These are phyloP conservation scores for Sisymbrium irio DNA, from an alignment of 345 rosid species.

Conservation along the genomic window DNA sequence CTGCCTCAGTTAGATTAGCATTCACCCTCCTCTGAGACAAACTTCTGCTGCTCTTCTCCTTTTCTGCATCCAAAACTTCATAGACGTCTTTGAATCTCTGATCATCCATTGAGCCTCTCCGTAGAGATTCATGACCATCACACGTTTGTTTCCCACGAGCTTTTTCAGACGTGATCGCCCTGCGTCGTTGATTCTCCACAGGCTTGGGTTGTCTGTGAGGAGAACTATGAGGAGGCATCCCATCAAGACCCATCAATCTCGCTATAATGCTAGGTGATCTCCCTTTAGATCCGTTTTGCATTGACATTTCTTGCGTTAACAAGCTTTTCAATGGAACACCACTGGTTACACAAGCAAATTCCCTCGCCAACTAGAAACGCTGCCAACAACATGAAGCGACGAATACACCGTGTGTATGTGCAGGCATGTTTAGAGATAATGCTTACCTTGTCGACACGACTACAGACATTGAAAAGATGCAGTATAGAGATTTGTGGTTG, in stretches of 20 bases:
- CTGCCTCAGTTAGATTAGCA: constrained; percentile 46
- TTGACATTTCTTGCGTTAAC: constrained; percentile 66
- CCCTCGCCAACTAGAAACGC: constrained; percentile 32
- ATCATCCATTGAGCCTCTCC: constrained; percentile 60
- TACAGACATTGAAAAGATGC: constrained; percentile 48
- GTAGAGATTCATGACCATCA: constrained; percentile 44
- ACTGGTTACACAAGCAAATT: background rate
- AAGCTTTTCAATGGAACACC: constrained; percentile 54
- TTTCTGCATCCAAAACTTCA: constrained; percentile 62
- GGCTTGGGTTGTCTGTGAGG: constrained; percentile 41
- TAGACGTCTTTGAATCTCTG: constrained; percentile 85
- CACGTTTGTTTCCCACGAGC: constrained; percentile 19
- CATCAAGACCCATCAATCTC: constrained; percentile 87
- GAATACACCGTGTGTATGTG: background rate
- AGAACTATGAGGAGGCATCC: constrained; percentile 50
- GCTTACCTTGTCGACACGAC: constrained; percentile 54
- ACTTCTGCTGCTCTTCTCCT: constrained; percentile 34
- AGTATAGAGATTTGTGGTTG: constrained; percentile 33
- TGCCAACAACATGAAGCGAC: background rate
- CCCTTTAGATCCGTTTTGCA: constrained; percentile 52
- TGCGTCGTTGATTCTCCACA: constrained; percentile 28
- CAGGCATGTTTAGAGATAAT: constrained; percentile 9
- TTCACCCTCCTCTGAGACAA: constrained; percentile 29
- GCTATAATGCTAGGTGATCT: constrained; percentile 73
- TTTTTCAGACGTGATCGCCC: constrained; percentile 4